These are phyloP conservation scores for Lentithecium fluviatile DNA, from an alignment of 495 filamentous ascomycete species.

Conservation along the genomic window DNA sequence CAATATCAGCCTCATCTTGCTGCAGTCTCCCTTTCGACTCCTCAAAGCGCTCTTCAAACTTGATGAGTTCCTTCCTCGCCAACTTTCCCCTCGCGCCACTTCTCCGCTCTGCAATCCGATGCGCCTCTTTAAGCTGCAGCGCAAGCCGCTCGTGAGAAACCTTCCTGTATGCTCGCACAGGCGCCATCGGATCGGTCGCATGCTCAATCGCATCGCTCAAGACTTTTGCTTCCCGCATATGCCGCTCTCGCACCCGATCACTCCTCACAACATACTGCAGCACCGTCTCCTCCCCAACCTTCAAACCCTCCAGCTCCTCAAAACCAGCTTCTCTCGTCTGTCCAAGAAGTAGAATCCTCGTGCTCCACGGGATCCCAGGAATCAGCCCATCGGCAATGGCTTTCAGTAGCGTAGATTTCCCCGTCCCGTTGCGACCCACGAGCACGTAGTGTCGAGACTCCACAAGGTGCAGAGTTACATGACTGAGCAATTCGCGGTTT, in stretches of 20 bases:
- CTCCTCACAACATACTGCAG: constrained; percentile 67
- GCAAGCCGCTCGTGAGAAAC: constrained; percentile 59
- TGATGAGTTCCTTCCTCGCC: constrained; percentile 66
- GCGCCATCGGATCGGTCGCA: constrained; percentile 52
- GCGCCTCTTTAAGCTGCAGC: constrained; percentile 61
- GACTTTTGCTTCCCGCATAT: constrained; percentile 54
- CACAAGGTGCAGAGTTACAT: constrained; percentile 68
- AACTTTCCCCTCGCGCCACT: constrained; percentile 71
- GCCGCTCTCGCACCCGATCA: constrained; percentile 59
- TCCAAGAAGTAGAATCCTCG: constrained; percentile 67
- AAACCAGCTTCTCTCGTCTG: constrained; percentile 53
- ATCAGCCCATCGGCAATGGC: constrained; percentile 77
- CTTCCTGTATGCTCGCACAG: constrained; percentile 59
- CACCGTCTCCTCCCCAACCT: constrained; percentile 47
- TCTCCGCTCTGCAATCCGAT: constrained; percentile 68
- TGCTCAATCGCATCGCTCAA: constrained; percentile 50
- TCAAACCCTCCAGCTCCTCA: constrained; percentile 30
- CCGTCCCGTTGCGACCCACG: constrained; percentile 73
- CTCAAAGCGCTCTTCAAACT: constrained; percentile 61
- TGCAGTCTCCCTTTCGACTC: constrained; percentile 47
- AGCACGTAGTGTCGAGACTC: constrained; percentile 70
- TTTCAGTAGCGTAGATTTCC: constrained; percentile 74
- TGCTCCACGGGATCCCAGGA: constrained; percentile 69
- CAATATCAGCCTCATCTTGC: constrained; percentile 31
- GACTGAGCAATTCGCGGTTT: constrained; percentile 64